These are phyloP conservation scores for Populus hybrid DNA, from an alignment of 441 rosid genomes.

Conservation along the genomic window DNA sequence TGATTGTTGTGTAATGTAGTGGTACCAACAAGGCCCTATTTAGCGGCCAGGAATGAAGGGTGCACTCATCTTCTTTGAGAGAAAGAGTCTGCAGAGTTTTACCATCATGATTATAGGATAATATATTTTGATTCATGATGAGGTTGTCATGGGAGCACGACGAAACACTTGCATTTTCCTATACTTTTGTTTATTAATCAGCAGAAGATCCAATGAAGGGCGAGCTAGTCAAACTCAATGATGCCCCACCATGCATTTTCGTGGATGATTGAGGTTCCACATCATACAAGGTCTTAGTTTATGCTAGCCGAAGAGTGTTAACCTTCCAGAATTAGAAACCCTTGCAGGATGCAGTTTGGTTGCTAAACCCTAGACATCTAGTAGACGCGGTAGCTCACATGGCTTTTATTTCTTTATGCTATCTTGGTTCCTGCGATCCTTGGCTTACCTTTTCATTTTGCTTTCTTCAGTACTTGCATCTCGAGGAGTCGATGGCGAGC, in stretches of 20 bases:
- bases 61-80: constrained; percentile 14
- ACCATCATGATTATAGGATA: not conserved
- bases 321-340: constrained; percentile 44
- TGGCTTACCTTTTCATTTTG: constrained; percentile 21
- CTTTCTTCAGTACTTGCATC: constrained; percentile 30
- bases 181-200: constrained; percentile 7
- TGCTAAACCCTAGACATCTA: constrained; percentile 41
- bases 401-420: constrained; percentile 21
- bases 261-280: constrained; percentile 29
- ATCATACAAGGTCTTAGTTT: constrained; percentile 30
- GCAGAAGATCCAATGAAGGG: constrained; percentile 36
- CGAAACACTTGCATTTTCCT: constrained; percentile 19
- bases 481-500: constrained; percentile 26
- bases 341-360: constrained; percentile 16
- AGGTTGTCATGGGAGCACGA: constrained; percentile 13
- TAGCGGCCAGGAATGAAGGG: constrained; percentile 30
- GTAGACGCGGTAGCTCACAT: constrained; percentile 42
- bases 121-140: constrained; percentile 8
- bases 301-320: constrained; percentile 18
- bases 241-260: constrained; percentile 29
- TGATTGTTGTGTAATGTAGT: constrained; percentile 6
- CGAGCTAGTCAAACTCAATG: constrained; percentile 39
- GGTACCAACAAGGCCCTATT: constrained; percentile 19
- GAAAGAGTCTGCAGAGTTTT: constrained; percentile 14
- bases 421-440: constrained; percentile 45